These are phyloP conservation scores for Trichoderma guizhouense DNA, from an alignment of 2,329 filamentous ascomycete genomes.

Conservation along the genomic window DNA sequence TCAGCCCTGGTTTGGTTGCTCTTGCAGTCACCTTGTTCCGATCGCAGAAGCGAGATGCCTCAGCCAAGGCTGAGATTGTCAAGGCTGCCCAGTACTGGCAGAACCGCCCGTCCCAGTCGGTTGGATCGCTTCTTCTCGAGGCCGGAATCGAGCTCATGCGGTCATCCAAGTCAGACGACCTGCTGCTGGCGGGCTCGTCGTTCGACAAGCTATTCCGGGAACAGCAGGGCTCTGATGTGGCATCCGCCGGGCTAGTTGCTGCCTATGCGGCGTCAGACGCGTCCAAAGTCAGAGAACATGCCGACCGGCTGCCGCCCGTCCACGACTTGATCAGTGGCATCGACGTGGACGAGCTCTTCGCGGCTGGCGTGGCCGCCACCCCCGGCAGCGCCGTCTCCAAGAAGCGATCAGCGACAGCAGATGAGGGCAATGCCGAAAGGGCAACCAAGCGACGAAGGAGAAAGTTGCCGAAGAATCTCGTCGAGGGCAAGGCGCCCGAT, in stretches of 20 bases:
- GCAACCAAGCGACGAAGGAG: conserved; percentile 56
- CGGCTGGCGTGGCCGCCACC: conserved; percentile 57
- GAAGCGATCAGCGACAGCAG: conserved; percentile 46
- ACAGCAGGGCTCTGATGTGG: conserved; percentile 64
- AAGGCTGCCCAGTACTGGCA: conserved; percentile 82
- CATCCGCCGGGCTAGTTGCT: conserved; percentile 81
- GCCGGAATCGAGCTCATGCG: conserved; percentile 80
- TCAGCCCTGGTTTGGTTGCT: conserved; percentile 80
- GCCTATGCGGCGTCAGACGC: conserved; percentile 65
- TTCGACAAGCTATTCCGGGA: conserved; percentile 69
- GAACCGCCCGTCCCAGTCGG: conserved; percentile 44
- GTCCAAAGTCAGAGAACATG: conserved; percentile 51
- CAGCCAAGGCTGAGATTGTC: conserved; percentile 69
- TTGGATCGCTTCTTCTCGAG: conserved; percentile 70
- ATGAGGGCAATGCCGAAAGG: conserved; percentile 35
- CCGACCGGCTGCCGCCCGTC: conserved; percentile 58
- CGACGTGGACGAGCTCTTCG: conserved; percentile 60
- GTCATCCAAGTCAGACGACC: conserved; percentile 66
- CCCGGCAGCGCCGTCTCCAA: conserved; percentile 37
- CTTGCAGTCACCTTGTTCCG: conserved; percentile 76
- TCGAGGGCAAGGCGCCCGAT: conserved; percentile 76
- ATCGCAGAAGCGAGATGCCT: conserved; percentile 67
- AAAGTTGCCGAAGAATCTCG: conserved; percentile 69
- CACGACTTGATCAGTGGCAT: conserved; percentile 58
- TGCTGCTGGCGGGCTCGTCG: conserved; percentile 69